These are phyloP conservation scores for Ambispora gerdemannii DNA, from an alignment of 192 early-diverging fungal genomes.

Conservation along the genomic window DNA sequence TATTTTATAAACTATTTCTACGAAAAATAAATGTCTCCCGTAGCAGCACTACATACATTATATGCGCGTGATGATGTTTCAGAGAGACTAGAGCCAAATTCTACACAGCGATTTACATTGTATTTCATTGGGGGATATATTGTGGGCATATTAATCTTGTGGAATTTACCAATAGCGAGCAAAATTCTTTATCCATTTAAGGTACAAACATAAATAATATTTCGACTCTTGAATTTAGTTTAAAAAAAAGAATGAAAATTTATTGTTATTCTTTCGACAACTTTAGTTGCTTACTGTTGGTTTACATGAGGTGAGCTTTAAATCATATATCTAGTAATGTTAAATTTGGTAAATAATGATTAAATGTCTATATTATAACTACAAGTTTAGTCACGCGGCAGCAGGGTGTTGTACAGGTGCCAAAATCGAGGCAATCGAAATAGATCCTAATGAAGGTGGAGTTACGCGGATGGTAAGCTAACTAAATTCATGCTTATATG, in stretches of 20 bases:
- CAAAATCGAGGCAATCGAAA: slow-evolving; percentile 79
- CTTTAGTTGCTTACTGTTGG: slow-evolving; percentile 82
- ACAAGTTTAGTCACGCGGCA: slow-evolving; percentile 60
- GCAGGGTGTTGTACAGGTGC: slow-evolving; percentile 87
- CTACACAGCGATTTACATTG: not conserved
- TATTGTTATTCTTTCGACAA: slow-evolving; percentile 24
- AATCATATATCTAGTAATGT: slow-evolving; percentile 96
- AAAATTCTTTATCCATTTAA: slow-evolving; percentile 93
- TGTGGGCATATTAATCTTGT: slow-evolving; percentile 68
- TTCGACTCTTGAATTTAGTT: slow-evolving; percentile 4
- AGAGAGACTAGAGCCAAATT: not conserved
- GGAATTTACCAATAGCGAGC: slow-evolving; percentile 86
- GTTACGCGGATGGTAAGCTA: slow-evolving; percentile 67
- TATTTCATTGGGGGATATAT: slow-evolving; percentile 62
- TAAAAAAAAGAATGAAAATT: not conserved
- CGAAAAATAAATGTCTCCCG: not conserved
- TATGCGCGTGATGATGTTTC: not conserved
- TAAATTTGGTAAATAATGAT: slow-evolving; percentile 61
- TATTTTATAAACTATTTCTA: not conserved
- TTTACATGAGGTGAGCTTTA: too few species aligned
- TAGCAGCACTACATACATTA: not conserved
- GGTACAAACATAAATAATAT: slow-evolving; percentile 39
- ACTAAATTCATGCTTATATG: too few species aligned
- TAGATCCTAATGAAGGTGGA: slow-evolving; percentile 93
- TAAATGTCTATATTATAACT: not conserved